Conservation (phyloP, 2,329 filamentous ascomycete species). For the Hypoxylon rubiginosum region DNA sequence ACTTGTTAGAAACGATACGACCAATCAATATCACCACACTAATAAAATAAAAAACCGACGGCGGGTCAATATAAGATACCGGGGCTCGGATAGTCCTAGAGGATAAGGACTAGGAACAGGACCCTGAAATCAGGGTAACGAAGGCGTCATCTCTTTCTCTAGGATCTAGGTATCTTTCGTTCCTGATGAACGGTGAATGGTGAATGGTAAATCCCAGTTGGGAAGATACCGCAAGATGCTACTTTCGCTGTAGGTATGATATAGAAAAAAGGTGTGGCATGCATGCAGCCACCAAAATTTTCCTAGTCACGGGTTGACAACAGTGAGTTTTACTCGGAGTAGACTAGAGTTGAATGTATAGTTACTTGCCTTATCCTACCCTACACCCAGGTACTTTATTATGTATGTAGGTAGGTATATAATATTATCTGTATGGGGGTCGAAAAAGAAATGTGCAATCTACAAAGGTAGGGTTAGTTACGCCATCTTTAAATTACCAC, state of each 20-base stretch:
- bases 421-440: constrained; percentile 1
- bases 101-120: constrained; percentile 6
- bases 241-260: constrained; percentile 19
- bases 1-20: not conserved
- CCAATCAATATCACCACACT: constrained; percentile 35
- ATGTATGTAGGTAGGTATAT: no score
- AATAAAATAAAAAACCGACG: constrained; percentile 15
- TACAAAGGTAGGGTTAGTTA: constrained; percentile 25
- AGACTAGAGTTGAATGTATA: constrained; percentile 9
- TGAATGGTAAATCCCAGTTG: not conserved
- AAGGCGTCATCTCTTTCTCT: not conserved
- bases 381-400: constrained; percentile 8
- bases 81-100: not conserved
- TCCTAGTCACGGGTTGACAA: constrained; percentile 14
- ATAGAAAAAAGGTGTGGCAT: constrained; percentile 10
- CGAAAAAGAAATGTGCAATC: constrained; percentile 24
- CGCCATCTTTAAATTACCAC: constrained; percentile 33
- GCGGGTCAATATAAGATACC: constrained; percentile 26
- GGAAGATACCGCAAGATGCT: constrained; percentile 1
- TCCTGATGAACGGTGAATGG: constrained; percentile 7
- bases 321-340: constrained; percentile 13
- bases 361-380: not conserved
- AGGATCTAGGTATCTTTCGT: not conserved
- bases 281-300: constrained; percentile 31
- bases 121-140: constrained; percentile 20